Percentiles rank a stretch among this genome's conserved stretches.
These are phyloP conservation scores for Auricularia auricula-judae DNA, from an alignment of 768 basidiomycete species.

Conservation along the genomic window DNA sequence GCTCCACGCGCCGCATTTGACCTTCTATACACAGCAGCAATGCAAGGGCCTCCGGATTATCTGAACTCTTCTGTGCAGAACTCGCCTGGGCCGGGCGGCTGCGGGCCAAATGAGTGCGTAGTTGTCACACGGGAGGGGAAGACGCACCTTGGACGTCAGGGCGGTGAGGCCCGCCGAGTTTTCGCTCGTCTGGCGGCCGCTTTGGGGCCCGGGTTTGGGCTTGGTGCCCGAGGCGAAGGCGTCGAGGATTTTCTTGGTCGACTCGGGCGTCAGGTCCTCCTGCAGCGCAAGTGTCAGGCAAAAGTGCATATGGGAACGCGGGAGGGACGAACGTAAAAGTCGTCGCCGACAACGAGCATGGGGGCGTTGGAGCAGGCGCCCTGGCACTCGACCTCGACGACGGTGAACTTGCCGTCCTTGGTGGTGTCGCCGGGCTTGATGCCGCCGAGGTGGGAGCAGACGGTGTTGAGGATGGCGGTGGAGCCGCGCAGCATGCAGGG, in stretches of 20 bases:
- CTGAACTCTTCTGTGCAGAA: conserved; percentile 78
- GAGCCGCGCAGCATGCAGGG: conserved; percentile 95
- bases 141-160: conserved; percentile 56
- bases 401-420: conserved; percentile 90
- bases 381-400: conserved; percentile 96
- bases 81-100: conserved; percentile 94
- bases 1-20: no score
- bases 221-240: conserved; percentile 72
- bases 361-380: conserved; percentile 97
- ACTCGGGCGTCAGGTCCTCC: conserved; percentile 75
- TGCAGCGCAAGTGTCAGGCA: conserved; percentile 17
- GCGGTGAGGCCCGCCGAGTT: conserved; percentile 87
- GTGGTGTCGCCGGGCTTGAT: conserved; percentile 89
- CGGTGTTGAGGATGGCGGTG: conserved; percentile 78
- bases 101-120: conserved; percentile 4
- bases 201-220: conserved; percentile 91
- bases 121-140: not conserved
- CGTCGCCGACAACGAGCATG: conserved; percentile 92
- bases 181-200: conserved; percentile 76
- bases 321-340: conserved; percentile 71
- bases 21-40: no score
- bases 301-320: not conserved
- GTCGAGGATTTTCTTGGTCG: conserved; percentile 70
- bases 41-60: conserved; percentile 23
- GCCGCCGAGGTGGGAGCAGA: conserved; percentile 70